phyloP scores from a whole-genome alignment of 495 filamentous ascomycete genomes.

The Penicillium tannophilum region DNA sequence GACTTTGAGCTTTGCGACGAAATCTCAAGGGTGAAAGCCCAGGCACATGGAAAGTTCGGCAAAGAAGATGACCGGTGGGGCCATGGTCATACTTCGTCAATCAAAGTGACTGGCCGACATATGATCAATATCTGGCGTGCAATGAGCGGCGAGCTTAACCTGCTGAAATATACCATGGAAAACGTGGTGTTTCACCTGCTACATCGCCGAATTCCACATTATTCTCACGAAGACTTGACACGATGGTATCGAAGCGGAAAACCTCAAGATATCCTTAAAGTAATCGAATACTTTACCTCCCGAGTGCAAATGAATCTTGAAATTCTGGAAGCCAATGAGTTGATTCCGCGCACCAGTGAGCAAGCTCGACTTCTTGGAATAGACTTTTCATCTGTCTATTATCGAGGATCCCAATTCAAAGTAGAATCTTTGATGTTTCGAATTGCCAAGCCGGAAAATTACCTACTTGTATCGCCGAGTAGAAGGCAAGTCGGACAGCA shows the following conservation, averaged over 20 bases:
- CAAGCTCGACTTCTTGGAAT: constrained; percentile 92
- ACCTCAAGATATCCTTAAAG: constrained; percentile 68
- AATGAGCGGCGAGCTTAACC: constrained; percentile 81
- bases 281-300: constrained; percentile 75
- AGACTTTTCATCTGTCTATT: constrained; percentile 94
- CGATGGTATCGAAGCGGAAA: constrained; percentile 73
- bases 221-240: constrained; percentile 75
- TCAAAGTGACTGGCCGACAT: constrained; percentile 87
- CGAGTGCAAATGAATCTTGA: constrained; percentile 84
- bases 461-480: constrained; percentile 85
- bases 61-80: constrained; percentile 90
- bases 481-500: constrained; percentile 90
- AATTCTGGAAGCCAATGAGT: constrained; percentile 87
- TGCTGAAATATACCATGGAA: constrained; percentile 94
- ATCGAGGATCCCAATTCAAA: constrained; percentile 94
- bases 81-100: constrained; percentile 84
- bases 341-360: constrained; percentile 88
- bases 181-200: constrained; percentile 94
- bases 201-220: constrained; percentile 90
- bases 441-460: constrained; percentile 96
- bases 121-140: constrained; percentile 98
- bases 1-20: constrained; percentile 90
- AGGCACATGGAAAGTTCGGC: constrained; percentile 78
- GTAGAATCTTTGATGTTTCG: constrained; percentile 98
- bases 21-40: constrained; percentile 81